These are phyloP conservation scores for Claviceps paspali DNA, from an alignment of 2,329 filamentous ascomycete genomes.

Conservation along the genomic window DNA sequence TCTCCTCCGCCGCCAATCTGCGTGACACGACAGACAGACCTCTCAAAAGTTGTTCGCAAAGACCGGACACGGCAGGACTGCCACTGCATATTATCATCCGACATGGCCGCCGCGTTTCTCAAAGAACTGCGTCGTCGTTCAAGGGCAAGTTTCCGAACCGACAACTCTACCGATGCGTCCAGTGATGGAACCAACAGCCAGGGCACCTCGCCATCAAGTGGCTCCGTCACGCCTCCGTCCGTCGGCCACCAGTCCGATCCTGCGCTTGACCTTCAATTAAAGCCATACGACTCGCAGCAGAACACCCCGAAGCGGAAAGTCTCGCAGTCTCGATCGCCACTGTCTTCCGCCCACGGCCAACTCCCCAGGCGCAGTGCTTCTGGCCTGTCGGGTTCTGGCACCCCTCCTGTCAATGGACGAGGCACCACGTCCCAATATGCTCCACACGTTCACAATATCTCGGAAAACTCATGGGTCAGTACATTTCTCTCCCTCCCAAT, in stretches of 20 bases:
- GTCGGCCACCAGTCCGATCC: constrained; percentile 51
- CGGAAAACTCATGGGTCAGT: constrained; percentile 73
- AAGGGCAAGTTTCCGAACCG: constrained; percentile 55
- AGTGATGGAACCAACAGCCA: constrained; percentile 43
- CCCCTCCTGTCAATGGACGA: constrained; percentile 38
- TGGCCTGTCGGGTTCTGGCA: constrained; percentile 46
- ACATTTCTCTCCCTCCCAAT: neutral
- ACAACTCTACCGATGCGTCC: constrained; percentile 44
- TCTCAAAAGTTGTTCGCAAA: neutral
- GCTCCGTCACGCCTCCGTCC: constrained; percentile 62
- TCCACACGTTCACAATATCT: constrained; percentile 62
- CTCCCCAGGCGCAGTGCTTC: constrained; percentile 50
- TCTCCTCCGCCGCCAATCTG: neutral
- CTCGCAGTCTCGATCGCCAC: constrained; percentile 20
- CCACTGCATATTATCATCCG: constrained; percentile 6
- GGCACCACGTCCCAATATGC: constrained; percentile 58
- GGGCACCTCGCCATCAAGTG: constrained; percentile 48
- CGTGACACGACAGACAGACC: neutral
- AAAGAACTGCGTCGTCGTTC: constrained; percentile 66
- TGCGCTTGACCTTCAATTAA: constrained; percentile 44
- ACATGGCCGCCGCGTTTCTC: constrained; percentile 52
- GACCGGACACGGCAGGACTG: neutral
- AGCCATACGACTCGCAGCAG: constrained; percentile 21
- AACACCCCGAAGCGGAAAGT: constrained; percentile 5
- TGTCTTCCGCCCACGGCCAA: constrained; percentile 28